Evolutionary conservation across 2,329 filamentous ascomycete species (phyloP), one percentile per base, ranked within the genome.

Genomic region (Ceratocystis diversiconidia): DNA sequence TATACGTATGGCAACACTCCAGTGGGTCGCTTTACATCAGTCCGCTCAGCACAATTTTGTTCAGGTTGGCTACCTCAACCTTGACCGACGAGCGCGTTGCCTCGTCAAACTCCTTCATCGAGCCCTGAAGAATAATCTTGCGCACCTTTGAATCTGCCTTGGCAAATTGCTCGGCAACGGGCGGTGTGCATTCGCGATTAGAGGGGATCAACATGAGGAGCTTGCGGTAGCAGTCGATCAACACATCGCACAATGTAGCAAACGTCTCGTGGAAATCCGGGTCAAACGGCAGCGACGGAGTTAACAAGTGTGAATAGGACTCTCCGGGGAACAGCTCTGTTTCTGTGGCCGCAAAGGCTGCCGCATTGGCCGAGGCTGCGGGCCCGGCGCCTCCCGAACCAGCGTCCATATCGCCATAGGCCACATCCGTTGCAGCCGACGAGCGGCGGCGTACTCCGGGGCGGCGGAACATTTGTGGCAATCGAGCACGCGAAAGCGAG

Each of bases 251-350:
- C 5, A 99, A 80, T 12, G 94, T 96, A 15, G 91, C 88, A 76
- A 97, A 97, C 0, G 92, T 96, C 77, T 95, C 91, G 74, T 92
- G 94, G 72, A 96, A 99, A 75, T 99, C 94, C 0, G 94, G 94
- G 69, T 97, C 92, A 72, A 99, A 99, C 0, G 94, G 94, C 61
- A 99, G 77, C 17, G 86, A 87, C 0, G 94, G 94, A n/a, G 92
- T 97, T 22, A 96, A 81, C 1, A 99, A 80, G 73, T 92, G 86
- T 0, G 85, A 85, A 74, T 96, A 99, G 71, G 95, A 90, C 72
- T 95, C 91, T 46, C 91, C 90, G 0, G 88, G 87, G 0, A 89
- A 77, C 28, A 90, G 79, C 69, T 90, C 88, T 6, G 79, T 82
- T 71, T 81, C 84, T 68, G 80, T 83, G 62, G 80, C 81, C 65